These are phyloP conservation scores for Carex littledalei DNA, from an alignment of 176 grass and related monocot genomes.

Conservation along the genomic window DNA sequence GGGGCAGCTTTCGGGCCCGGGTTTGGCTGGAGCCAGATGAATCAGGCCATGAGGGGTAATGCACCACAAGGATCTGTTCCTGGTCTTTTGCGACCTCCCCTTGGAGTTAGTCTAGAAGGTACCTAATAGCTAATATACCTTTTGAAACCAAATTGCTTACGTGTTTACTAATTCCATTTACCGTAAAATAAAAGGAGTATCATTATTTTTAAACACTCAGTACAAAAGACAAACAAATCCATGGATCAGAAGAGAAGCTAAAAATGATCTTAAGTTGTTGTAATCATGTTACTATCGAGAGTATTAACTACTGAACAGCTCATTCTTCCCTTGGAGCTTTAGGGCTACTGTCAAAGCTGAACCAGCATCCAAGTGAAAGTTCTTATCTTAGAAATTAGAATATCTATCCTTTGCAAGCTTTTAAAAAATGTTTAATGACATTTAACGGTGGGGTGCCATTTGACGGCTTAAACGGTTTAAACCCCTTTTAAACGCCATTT, in stretches of 20 bases:
- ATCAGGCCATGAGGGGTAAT: slow-evolving; percentile 40
- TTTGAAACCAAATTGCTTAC: not conserved
- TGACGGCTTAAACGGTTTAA: too few species aligned
- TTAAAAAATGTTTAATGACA: too few species aligned
- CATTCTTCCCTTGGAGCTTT: not conserved
- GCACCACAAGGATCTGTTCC: slow-evolving; percentile 62
- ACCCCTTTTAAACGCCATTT: too few species aligned
- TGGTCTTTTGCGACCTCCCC: slow-evolving; percentile 41
- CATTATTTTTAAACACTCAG: not conserved
- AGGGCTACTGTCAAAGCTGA: not conserved
- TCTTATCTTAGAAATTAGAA: not conserved
- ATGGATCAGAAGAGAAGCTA: not conserved
- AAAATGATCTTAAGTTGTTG: not conserved
- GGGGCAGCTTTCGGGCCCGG: slow-evolving; percentile 55
- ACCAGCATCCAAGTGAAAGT: not conserved
- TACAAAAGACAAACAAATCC: not conserved
- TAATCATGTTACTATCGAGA: not conserved
- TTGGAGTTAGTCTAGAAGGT: slow-evolving; percentile 55
- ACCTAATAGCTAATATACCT: not conserved
- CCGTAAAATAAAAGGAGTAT: not conserved
- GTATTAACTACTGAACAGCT: not conserved
- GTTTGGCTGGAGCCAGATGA: slow-evolving; percentile 76
- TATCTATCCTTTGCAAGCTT: too few species aligned
- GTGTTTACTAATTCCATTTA: not conserved
- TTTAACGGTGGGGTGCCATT: too few species aligned